Conservation (phyloP, 352 stramenopile species). For the Globisporangium viniferum region DNA sequence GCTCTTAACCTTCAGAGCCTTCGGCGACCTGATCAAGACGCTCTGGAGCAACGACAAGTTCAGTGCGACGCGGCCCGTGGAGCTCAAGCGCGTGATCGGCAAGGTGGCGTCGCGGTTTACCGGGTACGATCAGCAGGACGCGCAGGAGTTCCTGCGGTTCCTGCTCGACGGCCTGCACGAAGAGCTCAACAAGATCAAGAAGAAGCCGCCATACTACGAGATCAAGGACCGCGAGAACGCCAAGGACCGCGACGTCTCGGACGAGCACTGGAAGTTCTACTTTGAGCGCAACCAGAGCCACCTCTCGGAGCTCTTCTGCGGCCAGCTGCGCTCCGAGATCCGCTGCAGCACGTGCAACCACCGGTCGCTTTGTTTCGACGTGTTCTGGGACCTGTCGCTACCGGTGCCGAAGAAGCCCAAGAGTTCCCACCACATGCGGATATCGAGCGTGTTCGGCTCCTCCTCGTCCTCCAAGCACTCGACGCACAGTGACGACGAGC, state of each 20-base stretch:
- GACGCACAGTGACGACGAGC: conserved; percentile 3
- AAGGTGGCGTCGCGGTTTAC: conserved; percentile 70
- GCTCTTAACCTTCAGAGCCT: conserved; percentile 27
- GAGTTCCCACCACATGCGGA: conserved; percentile 25
- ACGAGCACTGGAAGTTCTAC: conserved; percentile 89
- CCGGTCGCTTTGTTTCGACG: conserved; percentile 77
- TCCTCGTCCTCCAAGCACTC: conserved; percentile 19
- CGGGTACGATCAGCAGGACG: conserved; percentile 88
- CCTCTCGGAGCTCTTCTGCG: conserved; percentile 80
- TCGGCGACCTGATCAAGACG: conserved; percentile 65
- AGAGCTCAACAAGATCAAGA: conserved; percentile 76
- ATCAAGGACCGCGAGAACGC: conserved; percentile 55
- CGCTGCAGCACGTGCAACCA: conserved; percentile 68
- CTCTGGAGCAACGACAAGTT: conserved; percentile 65
- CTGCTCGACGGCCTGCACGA: conserved; percentile 86
- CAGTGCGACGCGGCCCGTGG: conserved; percentile 46
- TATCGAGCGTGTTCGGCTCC: conserved; percentile 31
- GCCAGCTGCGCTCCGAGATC: conserved; percentile 77
- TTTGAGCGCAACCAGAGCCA: conserved; percentile 57
- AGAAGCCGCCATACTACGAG: conserved; percentile 72
- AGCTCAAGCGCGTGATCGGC: conserved; percentile 74
- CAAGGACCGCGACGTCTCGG: conserved; percentile 58
- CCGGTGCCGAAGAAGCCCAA: conserved; percentile 70
- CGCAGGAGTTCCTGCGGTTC: conserved; percentile 89
- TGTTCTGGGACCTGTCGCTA: conserved; percentile 83